A percentile compares a stretch with the other conserved stretches of the same genome.
phyloP scores from a whole-genome alignment of 2,329 filamentous ascomycete species.

The Fusarium penzigii region DNA sequence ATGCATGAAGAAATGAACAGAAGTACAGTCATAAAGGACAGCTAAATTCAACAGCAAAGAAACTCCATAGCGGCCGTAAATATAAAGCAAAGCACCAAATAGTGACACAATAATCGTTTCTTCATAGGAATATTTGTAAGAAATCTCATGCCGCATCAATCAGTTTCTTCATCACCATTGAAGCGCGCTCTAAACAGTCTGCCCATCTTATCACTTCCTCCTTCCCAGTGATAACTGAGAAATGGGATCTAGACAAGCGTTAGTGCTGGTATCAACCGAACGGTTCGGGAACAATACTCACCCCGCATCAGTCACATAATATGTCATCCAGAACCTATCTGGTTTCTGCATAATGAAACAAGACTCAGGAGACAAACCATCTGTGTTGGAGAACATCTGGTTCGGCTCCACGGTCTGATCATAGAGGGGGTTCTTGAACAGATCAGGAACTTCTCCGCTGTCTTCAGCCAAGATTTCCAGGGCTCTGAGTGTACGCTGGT shows the following conservation, averaged over 20 bases:
- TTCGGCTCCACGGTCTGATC: conserved; percentile 12
- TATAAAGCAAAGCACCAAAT: background rate
- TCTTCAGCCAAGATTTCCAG: conserved; percentile 9
- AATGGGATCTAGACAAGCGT: conserved; percentile 7
- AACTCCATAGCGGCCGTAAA: no score
- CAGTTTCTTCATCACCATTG: conserved; percentile 12
- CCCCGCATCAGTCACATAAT: conserved; percentile 14
- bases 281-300: background rate
- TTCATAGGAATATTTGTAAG: no score
- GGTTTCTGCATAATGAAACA: conserved; percentile 19
- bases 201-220: conserved; percentile 9
- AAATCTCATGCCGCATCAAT: conserved; percentile 9
- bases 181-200: conserved; percentile 11
- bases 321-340: conserved; percentile 15
- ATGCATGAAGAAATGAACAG: background rate
- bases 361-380: conserved; percentile 16
- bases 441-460: conserved; percentile 4
- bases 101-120: no score
- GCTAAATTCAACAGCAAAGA: no score
- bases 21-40: background rate
- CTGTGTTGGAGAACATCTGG: conserved; percentile 15
- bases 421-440: conserved; percentile 12
- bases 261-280: background rate
- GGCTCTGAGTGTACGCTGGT: conserved; percentile 13
- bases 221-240: conserved; percentile 10